A percentile compares a stretch with the other conserved stretches of the same genome.
Evolutionary conservation across 2,329 filamentous ascomycete genomes (phyloP).

Genomic region (Fusarium torulosum): DNA sequence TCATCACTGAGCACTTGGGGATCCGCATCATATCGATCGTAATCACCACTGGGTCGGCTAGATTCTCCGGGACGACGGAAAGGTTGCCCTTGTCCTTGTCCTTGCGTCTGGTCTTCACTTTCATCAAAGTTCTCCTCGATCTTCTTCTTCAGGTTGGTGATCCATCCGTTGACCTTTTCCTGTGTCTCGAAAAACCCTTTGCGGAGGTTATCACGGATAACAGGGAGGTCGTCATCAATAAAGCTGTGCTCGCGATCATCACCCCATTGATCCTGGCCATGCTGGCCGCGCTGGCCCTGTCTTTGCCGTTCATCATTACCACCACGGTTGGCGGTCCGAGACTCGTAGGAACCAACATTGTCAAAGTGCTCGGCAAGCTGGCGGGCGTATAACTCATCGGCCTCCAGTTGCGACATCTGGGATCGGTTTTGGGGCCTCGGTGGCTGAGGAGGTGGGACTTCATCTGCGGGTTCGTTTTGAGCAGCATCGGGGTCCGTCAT

Average conservation of each 20-base stretch:
- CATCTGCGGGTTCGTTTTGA: constrained; percentile 64
- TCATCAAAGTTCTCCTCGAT: constrained; percentile 90
- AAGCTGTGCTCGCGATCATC: constrained; percentile 87
- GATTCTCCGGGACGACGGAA: constrained; percentile 69
- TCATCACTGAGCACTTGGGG: constrained; percentile 91
- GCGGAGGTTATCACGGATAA: constrained; percentile 91
- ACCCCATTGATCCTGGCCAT: constrained; percentile 48
- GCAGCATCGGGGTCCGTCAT: constrained; percentile 84
- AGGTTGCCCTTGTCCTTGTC: constrained; percentile 50
- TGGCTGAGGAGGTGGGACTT: constrained; percentile 78
- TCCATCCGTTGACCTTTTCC: constrained; percentile 92
- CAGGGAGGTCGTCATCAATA: constrained; percentile 93
- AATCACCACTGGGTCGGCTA: constrained; percentile 82
- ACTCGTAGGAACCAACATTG: constrained; percentile 69
- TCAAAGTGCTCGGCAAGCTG: constrained; percentile 94
- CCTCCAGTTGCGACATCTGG: constrained; percentile 83
- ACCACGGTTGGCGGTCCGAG: constrained; percentile 63
- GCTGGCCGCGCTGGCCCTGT: constrained; percentile 55
- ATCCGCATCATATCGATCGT: constrained; percentile 93
- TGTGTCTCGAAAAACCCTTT: constrained; percentile 97
- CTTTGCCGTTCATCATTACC: constrained; percentile 50
- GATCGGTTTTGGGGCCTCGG: constrained; percentile 77
- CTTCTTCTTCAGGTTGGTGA: constrained; percentile 90
- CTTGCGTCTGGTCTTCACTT: constrained; percentile 62
- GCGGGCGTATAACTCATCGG: constrained; percentile 91